A percentile compares a stretch with the other conserved stretches of the same genome.
Conservation (phyloP, 192 early-diverging fungal genomes). For the Coemansia sp. region DNA sequence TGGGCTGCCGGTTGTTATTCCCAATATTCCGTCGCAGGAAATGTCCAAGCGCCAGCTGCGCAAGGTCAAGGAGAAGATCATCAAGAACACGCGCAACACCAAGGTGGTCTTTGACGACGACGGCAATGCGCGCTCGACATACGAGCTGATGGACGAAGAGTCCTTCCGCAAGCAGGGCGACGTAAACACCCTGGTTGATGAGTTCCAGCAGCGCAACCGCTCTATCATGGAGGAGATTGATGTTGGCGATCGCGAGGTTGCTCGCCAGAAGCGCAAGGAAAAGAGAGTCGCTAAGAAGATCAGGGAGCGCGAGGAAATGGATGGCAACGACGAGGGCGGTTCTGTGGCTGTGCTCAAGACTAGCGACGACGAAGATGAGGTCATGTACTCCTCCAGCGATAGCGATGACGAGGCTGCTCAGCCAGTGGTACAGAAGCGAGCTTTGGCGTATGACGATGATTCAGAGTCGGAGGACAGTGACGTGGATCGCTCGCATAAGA, state of each 20-base stretch:
- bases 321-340: slow-evolving; percentile 14
- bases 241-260: slow-evolving; percentile 69
- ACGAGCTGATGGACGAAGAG: slow-evolving; percentile 77
- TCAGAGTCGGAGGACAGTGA: slow-evolving; percentile 22
- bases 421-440: neutral
- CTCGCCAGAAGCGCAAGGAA: slow-evolving; percentile 64
- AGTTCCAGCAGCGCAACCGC: slow-evolving; percentile 70
- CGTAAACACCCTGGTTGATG: slow-evolving; percentile 60
- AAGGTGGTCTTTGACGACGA: slow-evolving; percentile 94
- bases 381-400: neutral
- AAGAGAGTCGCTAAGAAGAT: slow-evolving; percentile 71
- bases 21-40: slow-evolving; percentile 46
- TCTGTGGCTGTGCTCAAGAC: slow-evolving; percentile 25
- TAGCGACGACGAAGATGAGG: slow-evolving; percentile 21
- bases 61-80: slow-evolving; percentile 64
- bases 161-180: slow-evolving; percentile 77
- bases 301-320: slow-evolving; percentile 56
- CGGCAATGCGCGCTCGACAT: slow-evolving; percentile 71
- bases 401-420: slow-evolving; percentile 16
- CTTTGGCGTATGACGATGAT: slow-evolving; percentile 13
- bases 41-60: slow-evolving; percentile 52
- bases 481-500: neutral
- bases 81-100: slow-evolving; percentile 69
- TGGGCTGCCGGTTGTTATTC: slow-evolving; percentile 35
- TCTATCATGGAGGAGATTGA: slow-evolving; percentile 74